Conservation (phyloP, 257 asterid species). For the Capsicum chinense region DNA sequence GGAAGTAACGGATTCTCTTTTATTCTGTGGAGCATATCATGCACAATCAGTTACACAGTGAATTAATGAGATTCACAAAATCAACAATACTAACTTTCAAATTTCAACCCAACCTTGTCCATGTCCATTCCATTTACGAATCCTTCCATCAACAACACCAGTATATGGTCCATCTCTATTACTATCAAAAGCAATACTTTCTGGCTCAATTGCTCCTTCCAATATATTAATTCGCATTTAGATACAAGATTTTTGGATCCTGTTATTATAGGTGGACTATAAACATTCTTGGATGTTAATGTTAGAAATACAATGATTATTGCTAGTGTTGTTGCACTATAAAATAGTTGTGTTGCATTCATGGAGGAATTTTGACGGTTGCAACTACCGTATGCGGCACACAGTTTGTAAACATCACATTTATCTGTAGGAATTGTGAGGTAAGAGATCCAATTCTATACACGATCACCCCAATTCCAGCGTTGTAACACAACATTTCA, state of each 20-base stretch:
- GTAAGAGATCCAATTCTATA: too few species aligned
- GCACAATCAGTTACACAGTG: too few species aligned
- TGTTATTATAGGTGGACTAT: conserved; percentile 24
- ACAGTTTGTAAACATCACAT: too few species aligned
- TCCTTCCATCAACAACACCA: conserved; percentile 45
- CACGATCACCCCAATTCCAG: too few species aligned
- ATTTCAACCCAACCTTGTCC: conserved; percentile 31
- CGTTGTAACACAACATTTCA: too few species aligned
- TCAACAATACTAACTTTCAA: too few species aligned
- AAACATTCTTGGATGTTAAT: neutral
- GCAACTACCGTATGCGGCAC: too few species aligned
- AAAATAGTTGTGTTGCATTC: neutral
- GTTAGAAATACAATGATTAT: neutral
- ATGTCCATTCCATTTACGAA: conserved; percentile 34
- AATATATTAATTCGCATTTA: neutral
- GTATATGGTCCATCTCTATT: conserved; percentile 42
- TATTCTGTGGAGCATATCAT: too few species aligned
- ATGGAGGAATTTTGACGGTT: neutral
- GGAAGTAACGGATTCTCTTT: too few species aligned
- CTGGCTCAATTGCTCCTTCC: conserved; percentile 36
- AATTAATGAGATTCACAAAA: too few species aligned
- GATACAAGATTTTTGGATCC: conserved; percentile 28
- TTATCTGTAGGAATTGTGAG: too few species aligned
- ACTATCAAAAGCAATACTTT: conserved; percentile 39
- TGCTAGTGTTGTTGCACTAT: neutral